These are phyloP conservation scores for Fraxinus xanthoxyloides DNA, from an alignment of 305 asterid genomes.

Conservation along the genomic window DNA sequence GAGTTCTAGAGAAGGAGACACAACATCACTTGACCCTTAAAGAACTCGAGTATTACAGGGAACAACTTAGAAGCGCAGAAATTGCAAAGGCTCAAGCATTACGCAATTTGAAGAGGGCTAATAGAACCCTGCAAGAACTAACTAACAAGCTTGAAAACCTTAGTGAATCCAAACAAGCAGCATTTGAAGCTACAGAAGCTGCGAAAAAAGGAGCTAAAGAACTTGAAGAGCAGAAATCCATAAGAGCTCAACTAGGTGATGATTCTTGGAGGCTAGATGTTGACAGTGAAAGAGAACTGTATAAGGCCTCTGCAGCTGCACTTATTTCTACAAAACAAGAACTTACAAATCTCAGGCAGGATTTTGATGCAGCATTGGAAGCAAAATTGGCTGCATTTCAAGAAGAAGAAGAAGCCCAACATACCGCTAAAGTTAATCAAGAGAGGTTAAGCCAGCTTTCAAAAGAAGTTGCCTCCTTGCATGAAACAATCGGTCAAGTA, in stretches of 20 bases:
- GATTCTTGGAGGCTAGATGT: conserved; percentile 68
- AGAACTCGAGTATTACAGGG: conserved; percentile 65
- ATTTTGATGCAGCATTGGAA: conserved; percentile 69
- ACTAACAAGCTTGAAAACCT: conserved; percentile 72
- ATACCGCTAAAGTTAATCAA: conserved; percentile 31
- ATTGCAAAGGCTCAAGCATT: conserved; percentile 55
- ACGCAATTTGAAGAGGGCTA: conserved; percentile 60
- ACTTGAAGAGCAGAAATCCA: conserved; percentile 58
- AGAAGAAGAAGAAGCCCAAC: conserved; percentile 60
- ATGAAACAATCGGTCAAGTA: conserved; percentile 46
- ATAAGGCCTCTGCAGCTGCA: conserved; percentile 59
- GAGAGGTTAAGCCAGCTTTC: conserved; percentile 43
- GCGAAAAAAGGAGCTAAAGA: conserved; percentile 46
- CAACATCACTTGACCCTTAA: conserved; percentile 67
- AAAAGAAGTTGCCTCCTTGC: conserved; percentile 42
- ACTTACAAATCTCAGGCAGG: conserved; percentile 66
- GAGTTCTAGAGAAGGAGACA: conserved; percentile 83
- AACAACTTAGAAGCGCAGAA: conserved; percentile 47
- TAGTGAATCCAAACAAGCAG: conserved; percentile 74
- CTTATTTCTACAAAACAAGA: conserved; percentile 68
- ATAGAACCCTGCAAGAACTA: conserved; percentile 60
- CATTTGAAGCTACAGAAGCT: conserved; percentile 56
- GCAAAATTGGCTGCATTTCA: conserved; percentile 68
- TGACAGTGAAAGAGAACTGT: conserved; percentile 57
- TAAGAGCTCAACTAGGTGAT: conserved; percentile 35